phyloP scores from a whole-genome alignment of 2,329 filamentous ascomycete species.

The Epichloe amarillans region DNA sequence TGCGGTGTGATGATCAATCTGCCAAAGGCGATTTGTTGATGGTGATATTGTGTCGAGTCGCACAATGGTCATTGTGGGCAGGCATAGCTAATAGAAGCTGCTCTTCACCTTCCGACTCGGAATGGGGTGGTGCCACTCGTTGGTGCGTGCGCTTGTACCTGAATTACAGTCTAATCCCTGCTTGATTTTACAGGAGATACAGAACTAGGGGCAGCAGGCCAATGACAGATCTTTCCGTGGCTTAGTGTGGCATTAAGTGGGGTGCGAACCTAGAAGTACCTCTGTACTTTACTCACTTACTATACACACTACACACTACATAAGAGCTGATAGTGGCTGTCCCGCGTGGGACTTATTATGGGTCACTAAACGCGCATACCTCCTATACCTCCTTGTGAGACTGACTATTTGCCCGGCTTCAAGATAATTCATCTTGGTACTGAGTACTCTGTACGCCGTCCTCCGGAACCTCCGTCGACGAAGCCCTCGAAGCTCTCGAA shows the following conservation, averaged over 20 bases:
- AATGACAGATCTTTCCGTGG: too few species aligned
- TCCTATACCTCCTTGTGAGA: too few species aligned
- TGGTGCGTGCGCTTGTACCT: conserved; percentile 4
- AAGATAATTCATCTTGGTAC: not conserved
- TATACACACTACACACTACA: too few species aligned
- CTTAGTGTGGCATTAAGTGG: too few species aligned
- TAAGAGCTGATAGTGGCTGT: too few species aligned
- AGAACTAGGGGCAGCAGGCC: too few species aligned
- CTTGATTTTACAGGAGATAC: too few species aligned
- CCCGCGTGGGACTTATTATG: too few species aligned
- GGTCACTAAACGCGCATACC: too few species aligned
- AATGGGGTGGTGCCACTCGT: conserved; percentile 1
- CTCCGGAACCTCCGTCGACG: not conserved
- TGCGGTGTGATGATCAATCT: not conserved
- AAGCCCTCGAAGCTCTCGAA: not conserved
- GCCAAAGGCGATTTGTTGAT: not conserved
- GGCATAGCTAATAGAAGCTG: not conserved
- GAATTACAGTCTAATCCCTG: not conserved
- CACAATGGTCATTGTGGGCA: not conserved
- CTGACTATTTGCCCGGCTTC: not conserved
- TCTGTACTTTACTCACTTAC: too few species aligned
- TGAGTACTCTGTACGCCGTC: not conserved
- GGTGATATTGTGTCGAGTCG: not conserved
- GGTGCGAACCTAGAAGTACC: too few species aligned
- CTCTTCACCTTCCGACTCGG: too few species aligned